Conservation (phyloP, 202 grass and related monocot genomes). For the Panicum virgatum region DNA sequence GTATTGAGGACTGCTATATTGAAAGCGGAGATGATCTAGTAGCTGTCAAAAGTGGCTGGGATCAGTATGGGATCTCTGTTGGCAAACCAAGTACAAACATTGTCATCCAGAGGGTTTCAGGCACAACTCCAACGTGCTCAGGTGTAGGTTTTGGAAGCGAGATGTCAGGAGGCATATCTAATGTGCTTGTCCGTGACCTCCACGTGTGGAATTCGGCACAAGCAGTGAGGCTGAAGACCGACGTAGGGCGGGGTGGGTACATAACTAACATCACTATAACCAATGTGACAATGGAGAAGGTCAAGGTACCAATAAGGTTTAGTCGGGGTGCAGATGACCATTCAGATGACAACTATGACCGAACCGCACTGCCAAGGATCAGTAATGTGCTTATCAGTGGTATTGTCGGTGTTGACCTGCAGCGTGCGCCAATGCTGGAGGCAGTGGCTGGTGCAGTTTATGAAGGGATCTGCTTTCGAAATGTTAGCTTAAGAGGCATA, state of each 20-base stretch:
- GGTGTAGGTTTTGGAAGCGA: constrained; percentile 86
- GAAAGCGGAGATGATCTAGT: constrained; percentile 88
- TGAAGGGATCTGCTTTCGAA: constrained; percentile 69
- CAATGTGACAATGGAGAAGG: constrained; percentile 65
- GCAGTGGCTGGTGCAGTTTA: constrained; percentile 62
- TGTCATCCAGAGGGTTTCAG: constrained; percentile 66
- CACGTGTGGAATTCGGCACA: constrained; percentile 73
- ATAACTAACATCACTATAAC: constrained; percentile 75
- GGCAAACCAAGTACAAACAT: constrained; percentile 75
- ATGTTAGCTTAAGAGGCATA: constrained; percentile 60
- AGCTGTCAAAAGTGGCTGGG: constrained; percentile 90
- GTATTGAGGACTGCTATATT: constrained; percentile 85
- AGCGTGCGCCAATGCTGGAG: constrained; percentile 57
- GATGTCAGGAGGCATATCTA: constrained; percentile 86
- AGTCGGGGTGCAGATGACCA: constrained; percentile 78
- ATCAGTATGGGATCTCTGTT: constrained; percentile 71
- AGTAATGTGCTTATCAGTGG: constrained; percentile 58
- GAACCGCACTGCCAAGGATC: constrained; percentile 51
- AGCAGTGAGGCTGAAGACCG: constrained; percentile 65
- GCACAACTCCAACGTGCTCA: constrained; percentile 88
- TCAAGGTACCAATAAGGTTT: constrained; percentile 84
- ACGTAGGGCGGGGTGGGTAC: constrained; percentile 72
- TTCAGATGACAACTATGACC: constrained; percentile 56
- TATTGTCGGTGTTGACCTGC: constrained; percentile 48
- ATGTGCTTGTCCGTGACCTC: constrained; percentile 63